These are phyloP conservation scores for Leptodermis oblonga DNA, from an alignment of 257 asterid species.

Conservation along the genomic window DNA sequence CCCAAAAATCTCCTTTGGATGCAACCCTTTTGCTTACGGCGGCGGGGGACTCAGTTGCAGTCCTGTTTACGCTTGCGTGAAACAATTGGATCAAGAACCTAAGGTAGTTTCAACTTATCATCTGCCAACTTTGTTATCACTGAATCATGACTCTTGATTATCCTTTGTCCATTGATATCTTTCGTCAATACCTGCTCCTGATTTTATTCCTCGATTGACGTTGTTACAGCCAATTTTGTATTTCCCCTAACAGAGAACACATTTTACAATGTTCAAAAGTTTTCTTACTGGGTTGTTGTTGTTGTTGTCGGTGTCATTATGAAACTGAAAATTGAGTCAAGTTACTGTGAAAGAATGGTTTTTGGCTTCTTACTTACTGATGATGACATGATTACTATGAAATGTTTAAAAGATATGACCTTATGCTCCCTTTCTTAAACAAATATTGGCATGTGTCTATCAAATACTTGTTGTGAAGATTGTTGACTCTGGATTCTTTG, in stretches of 20 bases:
- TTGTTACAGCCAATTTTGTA: not conserved
- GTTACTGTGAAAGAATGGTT: no score
- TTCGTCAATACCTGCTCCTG: no score
- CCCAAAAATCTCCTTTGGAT: constrained; percentile 27
- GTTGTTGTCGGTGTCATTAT: not conserved
- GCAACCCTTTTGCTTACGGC: constrained; percentile 15
- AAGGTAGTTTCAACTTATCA: constrained; percentile 35
- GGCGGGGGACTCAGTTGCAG: constrained; percentile 15
- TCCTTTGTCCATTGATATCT: no score
- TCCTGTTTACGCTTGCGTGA: constrained; percentile 35
- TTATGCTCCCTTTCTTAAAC: no score
- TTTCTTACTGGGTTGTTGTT: not conserved
- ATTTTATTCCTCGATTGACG: not conserved
- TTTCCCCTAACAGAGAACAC: no score
- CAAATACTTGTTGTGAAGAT: no score
- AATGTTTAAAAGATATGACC: no score
- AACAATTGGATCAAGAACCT: constrained; percentile 30
- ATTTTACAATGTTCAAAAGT: not conserved
- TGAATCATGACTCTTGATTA: no score
- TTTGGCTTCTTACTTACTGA: no score
- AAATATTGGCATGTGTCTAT: no score
- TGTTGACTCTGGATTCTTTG: no score
- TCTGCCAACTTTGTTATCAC: not conserved
- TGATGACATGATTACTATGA: no score
- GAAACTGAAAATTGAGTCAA: not conserved